These are phyloP conservation scores for Tausonia pullulans DNA, from an alignment of 1,284 basidiomycete species.

Conservation along the genomic window DNA sequence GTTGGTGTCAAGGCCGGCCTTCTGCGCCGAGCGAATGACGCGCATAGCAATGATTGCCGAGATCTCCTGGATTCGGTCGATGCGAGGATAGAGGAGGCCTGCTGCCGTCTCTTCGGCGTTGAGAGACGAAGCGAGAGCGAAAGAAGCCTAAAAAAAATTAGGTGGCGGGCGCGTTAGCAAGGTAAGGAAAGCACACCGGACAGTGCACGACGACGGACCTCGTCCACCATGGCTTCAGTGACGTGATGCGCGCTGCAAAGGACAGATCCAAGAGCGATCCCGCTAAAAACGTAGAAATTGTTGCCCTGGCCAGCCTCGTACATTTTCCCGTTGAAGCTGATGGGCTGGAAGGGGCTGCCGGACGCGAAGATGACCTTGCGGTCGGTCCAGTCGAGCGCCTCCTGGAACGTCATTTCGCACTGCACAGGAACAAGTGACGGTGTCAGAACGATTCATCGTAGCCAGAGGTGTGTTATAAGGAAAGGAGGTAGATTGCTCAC, in stretches of 20 bases:
- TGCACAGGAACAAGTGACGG: conserved; percentile 47
- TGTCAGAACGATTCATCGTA: conserved; percentile 60
- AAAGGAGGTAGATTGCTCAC: too few relatives aligned
- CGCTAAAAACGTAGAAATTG: conserved; percentile 37
- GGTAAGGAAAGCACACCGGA: conserved; percentile 47
- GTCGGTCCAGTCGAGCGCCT: conserved; percentile 60
- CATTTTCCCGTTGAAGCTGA: conserved; percentile 48
- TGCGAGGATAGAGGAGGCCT: conserved; percentile 61
- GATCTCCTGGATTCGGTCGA: conserved; percentile 73
- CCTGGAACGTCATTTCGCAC: conserved; percentile 61
- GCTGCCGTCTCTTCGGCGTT: conserved; percentile 54
- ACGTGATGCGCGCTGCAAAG: conserved; percentile 51
- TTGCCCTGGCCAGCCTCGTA: conserved; percentile 82
- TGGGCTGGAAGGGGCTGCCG: conserved; percentile 71
- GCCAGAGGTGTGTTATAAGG: background rate
- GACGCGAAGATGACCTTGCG: conserved; percentile 67
- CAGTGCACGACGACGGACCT: background rate
- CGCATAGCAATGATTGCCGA: conserved; percentile 57
- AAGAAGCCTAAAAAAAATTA: background rate
- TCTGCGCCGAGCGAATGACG: conserved; percentile 67
- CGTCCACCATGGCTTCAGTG: conserved; percentile 40
- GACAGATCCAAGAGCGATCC: conserved; percentile 18
- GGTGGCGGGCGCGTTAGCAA: conserved; percentile 45
- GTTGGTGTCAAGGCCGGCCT: conserved; percentile 40
- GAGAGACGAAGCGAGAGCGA: conserved; percentile 55